Evolutionary conservation across 2,329 filamentous ascomycete genomes (phyloP), one percentile per base, ranked within the genome.

Genomic region (Monilinia vaccinii-corymbosi): DNA sequence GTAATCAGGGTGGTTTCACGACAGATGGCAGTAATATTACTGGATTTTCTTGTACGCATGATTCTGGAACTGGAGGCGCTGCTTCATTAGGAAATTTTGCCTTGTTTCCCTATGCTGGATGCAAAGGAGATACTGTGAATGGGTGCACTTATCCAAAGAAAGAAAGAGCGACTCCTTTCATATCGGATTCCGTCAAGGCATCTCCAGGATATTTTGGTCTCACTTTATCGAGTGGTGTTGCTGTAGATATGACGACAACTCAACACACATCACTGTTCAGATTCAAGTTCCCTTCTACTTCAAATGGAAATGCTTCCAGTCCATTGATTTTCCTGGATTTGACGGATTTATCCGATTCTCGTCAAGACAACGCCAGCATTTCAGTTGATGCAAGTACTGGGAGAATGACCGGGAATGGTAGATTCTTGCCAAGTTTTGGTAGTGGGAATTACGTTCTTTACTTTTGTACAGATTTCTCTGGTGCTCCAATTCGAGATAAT

Each of bases 71-170:
- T 0, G 76, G 76, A 1, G 76, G 76, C 1, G 65, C 74, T 0
- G 82, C 86, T 0, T 89, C 84, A 2, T 73, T 90, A 8, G 88
- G 87, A 18, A 89, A 89, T 67, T 91, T 91, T 61, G 83, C 88
- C 0, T 75, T 91, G 1, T 90, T 91, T 63, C 79, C 86, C 0
- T 86, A 88, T 63, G 73, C 79, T 5, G 75, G 76, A 45, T 91
- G 87, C 64, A 75, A 78, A 0, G 77, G 75, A 10, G 81, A 87
- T 60, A 81, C 84, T 47, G 73, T 90, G 55, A 76, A 88, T 66
- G 74, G 75, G 5, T 89, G 86, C 70, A 75, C 73, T 7, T 89
- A 82, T 67, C 78, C 80, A n/a, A 82, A 81, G 66, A 70, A 63
- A 38, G 38, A 58, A 10, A 74, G 81, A 71, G 63, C 77, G 68